These are phyloP conservation scores for Bretschneidera sinensis DNA, from an alignment of 345 rosid genomes.

Conservation along the genomic window DNA sequence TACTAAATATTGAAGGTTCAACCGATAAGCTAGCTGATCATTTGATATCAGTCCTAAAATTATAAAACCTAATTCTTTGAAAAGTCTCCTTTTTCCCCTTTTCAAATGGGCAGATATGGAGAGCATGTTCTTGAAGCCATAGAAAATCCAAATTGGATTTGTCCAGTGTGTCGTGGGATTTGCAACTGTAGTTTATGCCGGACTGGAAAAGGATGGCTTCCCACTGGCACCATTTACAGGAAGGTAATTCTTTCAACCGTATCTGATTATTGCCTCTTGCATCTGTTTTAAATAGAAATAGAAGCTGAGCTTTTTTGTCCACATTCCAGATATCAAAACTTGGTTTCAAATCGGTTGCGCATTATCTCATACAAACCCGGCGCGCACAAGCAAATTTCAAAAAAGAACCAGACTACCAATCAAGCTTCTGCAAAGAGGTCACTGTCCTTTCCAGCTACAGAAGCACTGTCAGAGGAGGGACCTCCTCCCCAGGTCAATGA, in stretches of 20 bases:
- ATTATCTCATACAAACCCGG: conserved; percentile 72
- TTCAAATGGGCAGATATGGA: conserved; percentile 51
- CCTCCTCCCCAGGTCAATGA: conserved; percentile 13
- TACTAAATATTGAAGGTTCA: too few relatives aligned
- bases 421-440: conserved; percentile 61
- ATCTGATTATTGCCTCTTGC: not conserved
- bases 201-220: conserved; percentile 70
- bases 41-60: not conserved
- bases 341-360: conserved; percentile 95
- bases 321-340: conserved; percentile 47
- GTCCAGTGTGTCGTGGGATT: conserved; percentile 87
- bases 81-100: not conserved
- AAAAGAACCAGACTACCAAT: conserved; percentile 21
- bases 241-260: conserved; percentile 39
- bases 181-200: conserved; percentile 95
- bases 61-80: not conserved
- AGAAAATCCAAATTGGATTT: conserved; percentile 71
- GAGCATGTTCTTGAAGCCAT: conserved; percentile 90
- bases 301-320: conserved; percentile 10
- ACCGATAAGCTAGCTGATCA: not conserved
- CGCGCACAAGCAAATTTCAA: conserved; percentile 28
- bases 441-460: conserved; percentile 40
- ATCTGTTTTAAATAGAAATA: conserved; percentile 1
- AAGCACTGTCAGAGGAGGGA: conserved; percentile 19
- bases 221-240: conserved; percentile 68